phyloP scores from a whole-genome alignment of 306 rosid species.

The Prinsepia uniflora region DNA sequence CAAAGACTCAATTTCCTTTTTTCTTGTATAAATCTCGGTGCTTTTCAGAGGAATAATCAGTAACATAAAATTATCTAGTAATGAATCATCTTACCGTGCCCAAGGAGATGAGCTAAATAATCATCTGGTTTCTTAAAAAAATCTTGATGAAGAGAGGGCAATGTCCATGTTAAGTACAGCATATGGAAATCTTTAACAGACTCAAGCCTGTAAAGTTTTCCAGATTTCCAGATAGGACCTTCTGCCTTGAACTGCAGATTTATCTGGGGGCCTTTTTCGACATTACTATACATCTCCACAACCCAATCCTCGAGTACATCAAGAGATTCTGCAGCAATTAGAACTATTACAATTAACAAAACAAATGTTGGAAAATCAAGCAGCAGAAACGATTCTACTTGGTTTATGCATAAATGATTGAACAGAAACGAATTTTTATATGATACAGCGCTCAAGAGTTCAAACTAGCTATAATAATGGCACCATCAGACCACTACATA shows the following conservation, averaged over 20 bases:
- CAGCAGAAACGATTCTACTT: neutral
- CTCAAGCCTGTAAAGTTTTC: conserved; percentile 73
- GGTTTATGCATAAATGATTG: neutral
- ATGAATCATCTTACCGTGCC: conserved; percentile 69
- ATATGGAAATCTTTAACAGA: conserved; percentile 90
- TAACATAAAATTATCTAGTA: conserved; percentile 7
- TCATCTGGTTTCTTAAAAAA: conserved; percentile 88
- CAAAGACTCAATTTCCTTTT: neutral
- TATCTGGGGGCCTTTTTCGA: conserved; percentile 55
- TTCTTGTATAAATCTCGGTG: neutral
- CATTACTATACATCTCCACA: conserved; percentile 64
- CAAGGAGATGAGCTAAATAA: conserved; percentile 93
- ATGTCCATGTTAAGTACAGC: conserved; percentile 77
- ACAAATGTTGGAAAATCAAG: neutral
- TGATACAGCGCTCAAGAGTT: neutral
- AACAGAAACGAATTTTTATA: neutral
- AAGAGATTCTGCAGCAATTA: conserved; percentile 68
- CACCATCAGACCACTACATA: neutral
- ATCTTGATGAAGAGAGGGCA: conserved; percentile 69
- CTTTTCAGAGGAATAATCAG: neutral
- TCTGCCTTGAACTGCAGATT: conserved; percentile 53
- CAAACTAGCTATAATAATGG: neutral
- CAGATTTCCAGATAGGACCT: conserved; percentile 78
- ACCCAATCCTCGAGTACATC: conserved; percentile 92
- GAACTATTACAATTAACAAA: conserved; percentile 14